These are phyloP conservation scores for Neonectria punicea DNA, from an alignment of 2,329 filamentous ascomycete species.

Conservation along the genomic window DNA sequence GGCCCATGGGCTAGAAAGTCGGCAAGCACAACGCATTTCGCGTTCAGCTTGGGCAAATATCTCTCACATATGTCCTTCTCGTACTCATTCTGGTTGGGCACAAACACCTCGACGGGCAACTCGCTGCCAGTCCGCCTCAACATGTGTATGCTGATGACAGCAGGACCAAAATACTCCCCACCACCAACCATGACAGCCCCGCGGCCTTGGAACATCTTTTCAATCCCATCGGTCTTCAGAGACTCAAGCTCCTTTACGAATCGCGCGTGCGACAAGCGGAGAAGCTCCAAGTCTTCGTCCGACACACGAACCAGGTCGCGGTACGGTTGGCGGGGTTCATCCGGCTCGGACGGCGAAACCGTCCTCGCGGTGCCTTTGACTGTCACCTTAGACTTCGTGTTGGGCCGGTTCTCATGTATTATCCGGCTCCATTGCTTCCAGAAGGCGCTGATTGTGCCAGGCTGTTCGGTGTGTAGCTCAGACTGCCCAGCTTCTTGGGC, in stretches of 20 bases:
- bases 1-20: neutral
- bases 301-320: constrained; percentile 4
- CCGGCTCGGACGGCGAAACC: neutral
- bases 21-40: constrained; percentile 20
- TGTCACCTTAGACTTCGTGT: neutral
- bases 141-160: constrained; percentile 26
- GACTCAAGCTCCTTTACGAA: constrained; percentile 13
- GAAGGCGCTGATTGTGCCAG: neutral
- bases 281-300: constrained; percentile 8
- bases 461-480: neutral
- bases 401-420: constrained; percentile 13
- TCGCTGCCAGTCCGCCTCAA: constrained; percentile 18
- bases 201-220: constrained; percentile 5
- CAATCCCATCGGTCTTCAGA: neutral
- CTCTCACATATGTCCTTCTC: constrained; percentile 15
- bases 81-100: constrained; percentile 18
- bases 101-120: constrained; percentile 23
- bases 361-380: constrained; percentile 3
- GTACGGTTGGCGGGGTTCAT: constrained; percentile 6
- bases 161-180: constrained; percentile 26
- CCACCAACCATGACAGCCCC: constrained; percentile 27
- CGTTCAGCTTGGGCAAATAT: constrained; percentile 20
- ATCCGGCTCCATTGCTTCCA: constrained; percentile 19
- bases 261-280: constrained; percentile 3
- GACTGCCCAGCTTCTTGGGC: neutral